Base-by-base conservation (phyloP, 2,329 filamentous ascomycete species). In the Grosmannia huntii region DNA sequence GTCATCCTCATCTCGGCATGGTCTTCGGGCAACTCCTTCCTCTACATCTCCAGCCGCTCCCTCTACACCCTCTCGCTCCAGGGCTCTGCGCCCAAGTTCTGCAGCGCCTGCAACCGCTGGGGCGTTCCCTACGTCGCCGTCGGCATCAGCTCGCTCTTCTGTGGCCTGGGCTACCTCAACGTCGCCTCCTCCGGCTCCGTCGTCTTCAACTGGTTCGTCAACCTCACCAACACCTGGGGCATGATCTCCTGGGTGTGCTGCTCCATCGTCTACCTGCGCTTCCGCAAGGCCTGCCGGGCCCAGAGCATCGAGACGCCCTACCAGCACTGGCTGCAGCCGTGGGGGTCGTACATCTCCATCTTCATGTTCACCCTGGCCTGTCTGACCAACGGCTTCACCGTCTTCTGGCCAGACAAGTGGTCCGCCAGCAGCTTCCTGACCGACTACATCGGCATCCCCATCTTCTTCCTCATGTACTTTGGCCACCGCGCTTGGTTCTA, bases 1-100 rank as follows among this genome's bases (percentile, higher is more conserved):
- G 76, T 90, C 28, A 84, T 91, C 63, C 76, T 90, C 62, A 87
- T 83, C 0, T 86, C 84, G 0, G 85, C 84, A 0, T 84, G 82
- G 71, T 89, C 85, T 0, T 78, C 85, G 0, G 83, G 80, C 0
- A 90, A 89, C 63, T 82, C 85, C 62, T 81, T 78, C 66, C 72
- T 90, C 44, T 72, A 76, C 51, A 73, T 79, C 0, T 81, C 81
- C 31, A 82, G 81, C 0, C 76, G 83, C 50, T 78, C 82, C 33
- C 71, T 84, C 3, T 80, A 82, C 62, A 79, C 78, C 3, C 70
- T 85, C 57, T 81, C 82, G 0, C 73, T 81, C 10, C 81, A 84
- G 67, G 71, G 72, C 25, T 80, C 83, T 59, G 77, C 82, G 0
- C 81, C 81, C 0, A 71, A 73, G 51, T 65, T 83, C 62, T 83